These are phyloP conservation scores for Saccharata proteae DNA, from an alignment of 2,329 filamentous ascomycete genomes.

Conservation along the genomic window DNA sequence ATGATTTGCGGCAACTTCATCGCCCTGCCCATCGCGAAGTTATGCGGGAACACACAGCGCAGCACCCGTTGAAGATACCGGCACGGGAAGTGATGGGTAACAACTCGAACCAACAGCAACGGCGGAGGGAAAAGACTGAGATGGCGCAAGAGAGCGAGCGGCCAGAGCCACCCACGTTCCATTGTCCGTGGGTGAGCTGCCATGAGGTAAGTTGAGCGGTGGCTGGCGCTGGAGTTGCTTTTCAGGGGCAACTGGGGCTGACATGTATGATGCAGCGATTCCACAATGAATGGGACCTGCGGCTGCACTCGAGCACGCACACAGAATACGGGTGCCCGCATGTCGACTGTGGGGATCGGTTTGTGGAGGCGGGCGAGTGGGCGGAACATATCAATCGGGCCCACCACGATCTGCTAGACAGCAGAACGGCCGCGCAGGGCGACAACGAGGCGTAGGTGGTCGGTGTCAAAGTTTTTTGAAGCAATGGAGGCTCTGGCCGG, in stretches of 20 bases:
- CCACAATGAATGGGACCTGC: slow-evolving; percentile 10
- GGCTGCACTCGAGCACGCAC: slow-evolving; percentile 9
- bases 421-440: slow-evolving; percentile 2
- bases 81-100: not conserved
- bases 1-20: slow-evolving; percentile 3
- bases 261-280: slow-evolving; percentile 11
- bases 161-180: slow-evolving; percentile 10
- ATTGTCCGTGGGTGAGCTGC: slow-evolving; percentile 16
- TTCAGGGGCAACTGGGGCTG: no score
- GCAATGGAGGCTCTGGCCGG: no score
- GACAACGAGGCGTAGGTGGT: slow-evolving; percentile 5
- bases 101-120: slow-evolving; percentile 1
- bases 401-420: slow-evolving; percentile 16
- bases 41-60: not conserved
- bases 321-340: slow-evolving; percentile 13
- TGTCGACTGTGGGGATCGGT: slow-evolving; percentile 12
- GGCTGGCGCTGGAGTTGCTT: no score
- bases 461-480: no score
- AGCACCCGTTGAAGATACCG: slow-evolving; percentile 1
- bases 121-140: not conserved
- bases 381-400: slow-evolving; percentile 12
- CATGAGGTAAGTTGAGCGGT: slow-evolving; percentile 12
- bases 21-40: not conserved
- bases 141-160: not conserved
- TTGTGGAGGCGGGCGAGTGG: slow-evolving; percentile 14